A percentile compares a stretch with the other conserved stretches of the same genome.
These are phyloP conservation scores for Plasmodium vivax DNA, from an alignment of 169 alveolate genomes.

Conservation along the genomic window DNA sequence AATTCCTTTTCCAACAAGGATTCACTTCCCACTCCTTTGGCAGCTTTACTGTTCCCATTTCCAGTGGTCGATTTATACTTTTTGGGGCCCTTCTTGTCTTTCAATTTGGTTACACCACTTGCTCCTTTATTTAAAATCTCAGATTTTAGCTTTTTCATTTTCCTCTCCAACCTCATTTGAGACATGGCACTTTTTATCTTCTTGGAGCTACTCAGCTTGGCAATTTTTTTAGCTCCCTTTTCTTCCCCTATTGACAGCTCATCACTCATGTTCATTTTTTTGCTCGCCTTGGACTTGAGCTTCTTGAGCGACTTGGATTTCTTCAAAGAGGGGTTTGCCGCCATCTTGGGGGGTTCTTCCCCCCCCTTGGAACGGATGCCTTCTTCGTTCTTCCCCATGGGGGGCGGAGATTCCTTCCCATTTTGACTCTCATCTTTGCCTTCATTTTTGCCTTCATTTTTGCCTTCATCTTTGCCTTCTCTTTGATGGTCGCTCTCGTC, in stretches of 20 bases:
- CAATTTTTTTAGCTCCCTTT: slow-evolving; percentile 15
- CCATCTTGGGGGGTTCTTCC: slow-evolving; percentile 3
- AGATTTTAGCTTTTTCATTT: slow-evolving; percentile 31
- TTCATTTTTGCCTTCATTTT: not conserved
- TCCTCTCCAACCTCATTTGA: slow-evolving; percentile 32
- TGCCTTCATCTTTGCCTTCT: not conserved
- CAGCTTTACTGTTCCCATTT: not conserved
- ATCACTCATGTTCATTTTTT: slow-evolving; percentile 39
- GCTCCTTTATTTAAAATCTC: slow-evolving; percentile 9
- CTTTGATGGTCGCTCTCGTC: slow-evolving; percentile 5
- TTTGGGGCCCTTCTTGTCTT: slow-evolving; percentile 40
- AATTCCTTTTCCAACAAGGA: not conserved
- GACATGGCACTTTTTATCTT: slow-evolving; percentile 34
- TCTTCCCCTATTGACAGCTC: slow-evolving; percentile 24
- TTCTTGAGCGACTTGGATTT: slow-evolving; percentile 40
- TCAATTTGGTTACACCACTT: slow-evolving; percentile 16
- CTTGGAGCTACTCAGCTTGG: slow-evolving; percentile 22
- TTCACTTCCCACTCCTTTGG: not conserved
- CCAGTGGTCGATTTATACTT: not conserved
- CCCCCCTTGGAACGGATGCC: not conserved
- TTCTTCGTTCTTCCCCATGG: not conserved
- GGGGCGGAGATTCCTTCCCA: not conserved
- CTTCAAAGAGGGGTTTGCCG: slow-evolving; percentile 12
- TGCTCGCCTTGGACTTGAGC: slow-evolving; percentile 32
- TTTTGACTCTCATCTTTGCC: no score